Base-by-base conservation (phyloP, 2,329 filamentous ascomycete species). In the Ophiostoma sp. region DNA sequence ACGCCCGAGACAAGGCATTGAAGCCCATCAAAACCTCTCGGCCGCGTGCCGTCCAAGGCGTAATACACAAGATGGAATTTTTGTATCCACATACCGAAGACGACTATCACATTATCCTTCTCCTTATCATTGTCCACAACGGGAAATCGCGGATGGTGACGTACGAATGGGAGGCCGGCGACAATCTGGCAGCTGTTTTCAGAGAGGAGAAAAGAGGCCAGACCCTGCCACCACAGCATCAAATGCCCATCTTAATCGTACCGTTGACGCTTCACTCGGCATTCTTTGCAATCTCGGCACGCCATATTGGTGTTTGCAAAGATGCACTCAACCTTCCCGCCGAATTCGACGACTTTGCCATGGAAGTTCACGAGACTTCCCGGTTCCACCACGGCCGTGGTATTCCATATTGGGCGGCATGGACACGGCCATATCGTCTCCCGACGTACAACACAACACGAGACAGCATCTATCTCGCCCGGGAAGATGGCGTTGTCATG, bases 1-100 rank as follows among this genome's bases (percentile, higher is more conserved):
- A 86, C 78, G 79, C 78, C 19, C 76, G 78, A 50, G 78, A 79
- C 42, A 81, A 83, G n/a, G 78, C 82, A 75, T 80, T 93, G 73
- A 81, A 85, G 11, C 92, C 92, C 1, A 87, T 97, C 73, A 85
- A 85, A 74, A 81, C 80, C 0, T 80, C 77, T 52, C 79, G 82
- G 22, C 78, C 84, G 22, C 84, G 86, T 11, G 76, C 81, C 11
- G 84, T 94, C 8, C 87, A 90, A 8, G 94, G 93, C 0, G 85
- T 91, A n/a, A 93, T 98, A 72, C 86, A 95, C 77, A 92, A 93
- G 77, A 91, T 98, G 85, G 92, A 94, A 28, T 99, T 98, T 76
- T 85, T 99, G 2, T 89, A 92, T 74, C 93, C 94, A 8, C 86
- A 86, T 11, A 82, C 87, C 0, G 87, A 89, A 71, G 90, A 95